Evolutionary conservation across 139 green algal genomes (phyloP).

Genomic region (Edaphochlamys debaryana): DNA sequence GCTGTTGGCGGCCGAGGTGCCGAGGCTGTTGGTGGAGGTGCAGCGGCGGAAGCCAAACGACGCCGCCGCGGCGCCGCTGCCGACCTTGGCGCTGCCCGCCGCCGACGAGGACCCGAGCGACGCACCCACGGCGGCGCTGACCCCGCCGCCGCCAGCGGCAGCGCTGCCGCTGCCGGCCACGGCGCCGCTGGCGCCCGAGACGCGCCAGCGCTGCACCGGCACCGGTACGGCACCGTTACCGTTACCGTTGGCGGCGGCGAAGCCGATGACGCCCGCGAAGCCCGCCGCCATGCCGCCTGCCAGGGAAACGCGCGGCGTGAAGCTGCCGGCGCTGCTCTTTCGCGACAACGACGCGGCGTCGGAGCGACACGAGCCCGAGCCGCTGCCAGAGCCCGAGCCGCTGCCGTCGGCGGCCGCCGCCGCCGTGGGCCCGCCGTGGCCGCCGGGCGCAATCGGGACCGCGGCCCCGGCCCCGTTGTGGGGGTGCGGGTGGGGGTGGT

Average conservation of each 20-base stretch:
- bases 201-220: background rate
- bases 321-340: background rate
- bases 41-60: constrained; percentile 34
- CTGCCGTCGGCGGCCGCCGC: background rate
- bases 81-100: background rate
- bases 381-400: background rate
- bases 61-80: background rate
- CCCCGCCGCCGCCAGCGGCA: too few relatives aligned
- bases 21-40: constrained; percentile 16
- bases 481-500: background rate
- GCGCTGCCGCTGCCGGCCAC: too few relatives aligned
- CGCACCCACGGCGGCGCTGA: too few relatives aligned
- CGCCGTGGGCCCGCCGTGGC: too few relatives aligned
- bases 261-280: background rate
- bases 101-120: background rate
- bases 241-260: too few relatives aligned
- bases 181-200: too few relatives aligned
- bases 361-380: background rate
- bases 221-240: background rate
- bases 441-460: too few relatives aligned
- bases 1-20: too few relatives aligned
- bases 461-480: background rate
- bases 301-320: constrained; percentile 20
- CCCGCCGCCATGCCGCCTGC: constrained; percentile 10
- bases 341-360: background rate